phyloP scores from a whole-genome alignment of 179 eudicot species.

The Nepenthes alata region DNA sequence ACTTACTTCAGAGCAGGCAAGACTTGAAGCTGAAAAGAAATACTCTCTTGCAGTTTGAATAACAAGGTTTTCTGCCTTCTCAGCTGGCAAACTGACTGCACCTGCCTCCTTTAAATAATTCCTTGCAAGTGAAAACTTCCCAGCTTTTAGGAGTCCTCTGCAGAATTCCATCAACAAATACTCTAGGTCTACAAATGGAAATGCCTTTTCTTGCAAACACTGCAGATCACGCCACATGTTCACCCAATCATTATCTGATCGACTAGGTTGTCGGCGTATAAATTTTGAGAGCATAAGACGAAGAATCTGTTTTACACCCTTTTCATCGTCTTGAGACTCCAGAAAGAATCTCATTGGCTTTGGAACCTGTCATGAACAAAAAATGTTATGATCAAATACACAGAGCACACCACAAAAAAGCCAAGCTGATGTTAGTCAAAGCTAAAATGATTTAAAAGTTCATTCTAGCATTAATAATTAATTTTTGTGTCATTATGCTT shows the following conservation, averaged over 20 bases:
- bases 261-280: constrained; percentile 68
- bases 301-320: constrained; percentile 87
- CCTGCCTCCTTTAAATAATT: constrained; percentile 81
- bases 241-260: constrained; percentile 89
- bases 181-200: constrained; percentile 80
- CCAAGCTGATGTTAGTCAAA: not conserved
- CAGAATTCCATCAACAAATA: constrained; percentile 86
- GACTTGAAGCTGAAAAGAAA: constrained; percentile 94
- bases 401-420: not conserved
- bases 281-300: constrained; percentile 93
- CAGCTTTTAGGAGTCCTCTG: constrained; percentile 95
- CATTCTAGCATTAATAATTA: not conserved
- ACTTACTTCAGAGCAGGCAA: constrained; percentile 75
- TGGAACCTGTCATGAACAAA: constrained; percentile 52
- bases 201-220: constrained; percentile 82
- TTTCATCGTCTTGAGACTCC: constrained; percentile 63
- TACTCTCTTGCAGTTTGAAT: constrained; percentile 97
- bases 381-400: not conserved
- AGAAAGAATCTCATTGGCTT: constrained; percentile 65
- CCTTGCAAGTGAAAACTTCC: constrained; percentile 93
- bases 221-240: constrained; percentile 91
- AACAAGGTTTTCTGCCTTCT: constrained; percentile 88
- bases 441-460: not conserved
- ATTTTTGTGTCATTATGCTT: not conserved
- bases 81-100: constrained; percentile 65